Base-by-base conservation (phyloP, 2,329 filamentous ascomycete genomes). In the Paecilomyces fulvus region DNA sequence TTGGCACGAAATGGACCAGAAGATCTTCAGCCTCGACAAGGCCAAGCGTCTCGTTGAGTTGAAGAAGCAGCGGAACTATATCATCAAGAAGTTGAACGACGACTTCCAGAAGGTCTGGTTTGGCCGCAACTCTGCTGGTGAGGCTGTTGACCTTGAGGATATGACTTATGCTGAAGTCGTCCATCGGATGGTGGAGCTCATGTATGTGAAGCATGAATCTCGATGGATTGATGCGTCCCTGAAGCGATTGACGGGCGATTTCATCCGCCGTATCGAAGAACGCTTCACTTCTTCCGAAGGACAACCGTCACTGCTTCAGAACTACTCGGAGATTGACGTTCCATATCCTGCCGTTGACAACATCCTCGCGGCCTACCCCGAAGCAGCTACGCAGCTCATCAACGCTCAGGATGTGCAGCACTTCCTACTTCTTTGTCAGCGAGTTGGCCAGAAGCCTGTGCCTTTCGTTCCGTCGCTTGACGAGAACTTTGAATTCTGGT, bases 101-200 rank as follows among this genome's bases (percentile, higher is more conserved):
- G 91, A 96, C 72, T 96, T 92, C 80, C 91, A 96, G 65, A 96
- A 96, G 78, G 90, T 95, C 10, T 96, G 92, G 92, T 96, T 96
- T 67, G 92, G 91, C 55, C 85, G 86, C 64, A 94, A 96, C 77
- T 84, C 86, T 68, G 82, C 82, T 53, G 90, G 90, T 55, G 80
- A 92, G 70, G 84, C 89, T 8, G 88, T 92, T 23, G 92, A 96
- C 61, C 80, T 96, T 0, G 91, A 96, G 69, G 91, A 96, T 69
- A 96, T 96, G 92, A 96, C 92, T 1, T 96, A 96, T 63, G 85
- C 83, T 20, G 90, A 95, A 70, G 89, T 96, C 33, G 83, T 94
- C 46, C 86, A 87, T 61, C 87, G 92, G 57, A 86, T 96, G 83
- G 87, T 95, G 4, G 89, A 94, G 61, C 82, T 96, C 56, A 88